Base-by-base conservation (phyloP, 371 early-diverging fungal species). In the Batrachochytrium dendrobatidis region DNA sequence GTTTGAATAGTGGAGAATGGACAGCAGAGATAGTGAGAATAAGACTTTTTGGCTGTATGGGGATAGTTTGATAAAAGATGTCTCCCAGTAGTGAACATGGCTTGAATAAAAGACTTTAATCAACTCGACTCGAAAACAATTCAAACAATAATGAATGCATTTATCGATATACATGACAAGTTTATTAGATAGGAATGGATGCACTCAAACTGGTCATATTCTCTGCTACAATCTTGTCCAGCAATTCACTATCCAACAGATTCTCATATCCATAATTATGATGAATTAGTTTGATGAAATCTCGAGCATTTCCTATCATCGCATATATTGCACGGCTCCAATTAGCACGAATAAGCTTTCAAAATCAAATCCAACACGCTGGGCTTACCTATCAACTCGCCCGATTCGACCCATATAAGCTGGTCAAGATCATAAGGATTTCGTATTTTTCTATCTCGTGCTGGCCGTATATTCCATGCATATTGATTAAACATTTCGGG, bases 331-430 rank as follows among this genome's bases (percentile, higher is more conserved):
- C 18, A n/a, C 32, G 34, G 18, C 29, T 20, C 20, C 32, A n/a
- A 53, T 24, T 18, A 24, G 12, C 54, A 25, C 12, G 15, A 12
- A 30, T 24, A 32, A 26, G 20, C 54, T 15, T 39, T n/a, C 12
- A n/a, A 12, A 39, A 12, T 12, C 39, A 12, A 39, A 15, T n/a
- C 12, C 15, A 12, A 53, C 18, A 35, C 24, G 24, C 54, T 31
- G n/a, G 15, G 30, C 56, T 33, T 45, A 34, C 62, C 62, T n/a
- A 61, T 61, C n/a, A 61, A 25, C 56, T 61, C 62, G 4, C 62
- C 62, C 43, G 56, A 56, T 26, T 61, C 39, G 18, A 54, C 24
- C 62, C 62, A 61, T n/a, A 61, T 34, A 35, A 55, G 1, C 34
- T 61, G 62, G 4, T 18, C 28, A 30, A 61, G 31, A 18, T n/a